Evolutionary conservation across 768 basidiomycete genomes (phyloP).

Genomic region (Asterophora lycoperdoides): DNA sequence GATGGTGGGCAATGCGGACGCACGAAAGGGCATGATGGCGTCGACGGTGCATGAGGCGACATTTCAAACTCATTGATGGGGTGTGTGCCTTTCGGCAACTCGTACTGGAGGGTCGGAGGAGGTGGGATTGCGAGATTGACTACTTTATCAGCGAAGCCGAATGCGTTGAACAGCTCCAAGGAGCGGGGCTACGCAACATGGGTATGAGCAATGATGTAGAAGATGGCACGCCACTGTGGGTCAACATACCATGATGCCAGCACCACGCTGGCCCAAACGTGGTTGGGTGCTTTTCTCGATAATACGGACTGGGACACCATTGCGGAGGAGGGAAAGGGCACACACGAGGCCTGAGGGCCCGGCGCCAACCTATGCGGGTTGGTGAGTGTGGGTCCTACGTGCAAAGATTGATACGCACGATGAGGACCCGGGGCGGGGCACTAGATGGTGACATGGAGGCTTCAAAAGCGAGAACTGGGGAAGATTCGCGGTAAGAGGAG

Average conservation of each 20-base stretch:
- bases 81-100: conserved; percentile 27
- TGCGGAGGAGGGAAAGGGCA: conserved; percentile 38
- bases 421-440: conserved; percentile 17
- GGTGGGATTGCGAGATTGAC: conserved; percentile 25
- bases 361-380: conserved; percentile 35
- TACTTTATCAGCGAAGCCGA: conserved; percentile 36
- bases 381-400: neutral
- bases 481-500: neutral
- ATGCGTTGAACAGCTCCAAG: conserved; percentile 38
- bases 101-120: conserved; percentile 30
- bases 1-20: conserved; percentile 4
- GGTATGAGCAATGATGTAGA: neutral
- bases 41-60: conserved; percentile 25
- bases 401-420: conserved; percentile 17
- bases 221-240: neutral
- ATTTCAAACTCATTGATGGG: conserved; percentile 30
- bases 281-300: conserved; percentile 41
- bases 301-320: conserved; percentile 46
- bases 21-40: conserved; percentile 33
- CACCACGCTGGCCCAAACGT: conserved; percentile 26
- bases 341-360: conserved; percentile 44
- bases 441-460: neutral
- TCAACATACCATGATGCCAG: neutral
- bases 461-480: neutral
- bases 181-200: conserved; percentile 34